A percentile compares a stretch with the other conserved stretches of the same genome.
These are phyloP conservation scores for Gynandropsis gynandra DNA, from an alignment of 345 rosid species.

Conservation along the genomic window DNA sequence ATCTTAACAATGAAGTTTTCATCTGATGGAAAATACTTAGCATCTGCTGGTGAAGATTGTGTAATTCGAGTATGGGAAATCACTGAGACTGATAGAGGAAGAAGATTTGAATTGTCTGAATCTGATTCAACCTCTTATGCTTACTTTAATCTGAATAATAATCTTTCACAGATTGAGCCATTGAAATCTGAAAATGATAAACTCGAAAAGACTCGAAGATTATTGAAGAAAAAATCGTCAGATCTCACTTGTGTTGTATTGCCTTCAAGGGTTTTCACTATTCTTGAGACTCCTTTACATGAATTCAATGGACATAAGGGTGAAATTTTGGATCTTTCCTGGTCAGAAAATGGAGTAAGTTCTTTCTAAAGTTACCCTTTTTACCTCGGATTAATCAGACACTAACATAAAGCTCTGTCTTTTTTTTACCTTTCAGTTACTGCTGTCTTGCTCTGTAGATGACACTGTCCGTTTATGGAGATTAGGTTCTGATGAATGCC, in stretches of 20 bases:
- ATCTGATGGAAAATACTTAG: slow-evolving; percentile 59
- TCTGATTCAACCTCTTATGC: slow-evolving; percentile 39
- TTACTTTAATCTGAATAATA: slow-evolving; percentile 43
- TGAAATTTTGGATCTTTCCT: slow-evolving; percentile 70
- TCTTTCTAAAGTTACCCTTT: slow-evolving; percentile 1
- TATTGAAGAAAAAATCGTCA: slow-evolving; percentile 37
- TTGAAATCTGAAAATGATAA: slow-evolving; percentile 35
- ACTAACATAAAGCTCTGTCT: slow-evolving; percentile 10
- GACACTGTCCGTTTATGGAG: slow-evolving; percentile 61
- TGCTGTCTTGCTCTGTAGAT: slow-evolving; percentile 61
- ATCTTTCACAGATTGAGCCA: slow-evolving; percentile 41
- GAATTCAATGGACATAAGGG: slow-evolving; percentile 58
- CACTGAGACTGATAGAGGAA: slow-evolving; percentile 44
- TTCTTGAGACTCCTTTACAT: slow-evolving; percentile 59
- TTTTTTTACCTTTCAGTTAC: slow-evolving; percentile 35
- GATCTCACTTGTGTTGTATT: slow-evolving; percentile 55
- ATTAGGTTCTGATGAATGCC: slow-evolving; percentile 46
- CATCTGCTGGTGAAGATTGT: slow-evolving; percentile 70
- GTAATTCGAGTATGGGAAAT: slow-evolving; percentile 70
- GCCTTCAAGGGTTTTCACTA: slow-evolving; percentile 51
- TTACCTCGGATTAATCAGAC: background rate
- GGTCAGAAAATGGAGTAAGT: slow-evolving; percentile 74
- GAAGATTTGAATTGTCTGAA: slow-evolving; percentile 34
- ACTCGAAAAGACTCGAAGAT: slow-evolving; percentile 33
- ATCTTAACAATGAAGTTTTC: slow-evolving; percentile 71